Evolutionary conservation across 1,284 basidiomycete genomes (phyloP).

Genomic region (Rhodotorula sp.): DNA sequence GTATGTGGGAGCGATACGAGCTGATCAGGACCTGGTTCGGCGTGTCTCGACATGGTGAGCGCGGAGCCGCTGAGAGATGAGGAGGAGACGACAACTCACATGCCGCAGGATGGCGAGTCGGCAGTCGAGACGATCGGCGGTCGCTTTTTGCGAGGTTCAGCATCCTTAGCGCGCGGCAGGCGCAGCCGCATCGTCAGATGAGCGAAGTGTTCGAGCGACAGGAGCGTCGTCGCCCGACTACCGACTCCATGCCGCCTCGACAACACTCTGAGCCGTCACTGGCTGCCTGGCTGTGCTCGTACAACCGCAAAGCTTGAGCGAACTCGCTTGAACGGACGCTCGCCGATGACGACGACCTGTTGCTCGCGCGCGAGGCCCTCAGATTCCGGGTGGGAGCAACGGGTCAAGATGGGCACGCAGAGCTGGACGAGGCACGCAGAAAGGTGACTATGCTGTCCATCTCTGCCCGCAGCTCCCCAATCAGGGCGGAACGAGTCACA

Average conservation of each 20-base stretch:
- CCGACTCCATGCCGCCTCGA: background rate
- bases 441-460: background rate
- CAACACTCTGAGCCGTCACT: background rate
- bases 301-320: too few relatives aligned
- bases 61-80: background rate
- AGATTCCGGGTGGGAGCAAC: background rate
- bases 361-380: background rate
- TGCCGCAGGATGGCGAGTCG: conserved; percentile 15
- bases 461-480: too few relatives aligned
- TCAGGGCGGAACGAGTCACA: too few relatives aligned
- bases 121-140: conserved; percentile 28
- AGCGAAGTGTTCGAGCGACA: background rate
- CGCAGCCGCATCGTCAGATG: conserved; percentile 15
- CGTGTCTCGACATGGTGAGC: background rate
- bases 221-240: background rate
- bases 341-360: background rate
- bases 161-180: conserved; percentile 17
- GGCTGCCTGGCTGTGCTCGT: background rate
- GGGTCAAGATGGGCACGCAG: background rate
- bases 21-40: too few relatives aligned
- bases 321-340: background rate
- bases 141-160: conserved; percentile 4
- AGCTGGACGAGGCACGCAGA: background rate
- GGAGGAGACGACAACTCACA: conserved; percentile 4
- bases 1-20: background rate